Base-by-base conservation (phyloP, 257 asterid species). In the Petunia secreta region DNA sequence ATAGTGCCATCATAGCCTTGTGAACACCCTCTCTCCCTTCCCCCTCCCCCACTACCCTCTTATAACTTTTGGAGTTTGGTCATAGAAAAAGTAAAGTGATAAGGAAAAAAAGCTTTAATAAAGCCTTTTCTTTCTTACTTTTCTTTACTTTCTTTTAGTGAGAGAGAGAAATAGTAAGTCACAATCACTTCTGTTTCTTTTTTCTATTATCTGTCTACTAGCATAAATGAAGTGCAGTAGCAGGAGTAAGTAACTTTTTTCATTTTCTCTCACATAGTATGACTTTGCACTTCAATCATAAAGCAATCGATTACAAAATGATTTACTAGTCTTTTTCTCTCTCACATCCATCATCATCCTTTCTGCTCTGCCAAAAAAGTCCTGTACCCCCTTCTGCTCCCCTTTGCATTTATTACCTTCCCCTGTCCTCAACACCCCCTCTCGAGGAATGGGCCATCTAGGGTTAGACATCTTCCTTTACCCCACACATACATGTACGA, bases 291-390 rank as follows among this genome's bases (percentile, higher is more conserved):
- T 82, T 83, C 95, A 91, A 91, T 91, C 91, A 91, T 91, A 90
- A 93, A 90, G 98, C 97, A 91, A 90, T 93, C 92, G 97, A 93
- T 91, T 93, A 87, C 97, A 91, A 90, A 93, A 93, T 92, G 87
- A 93, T 93, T 91, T 84, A 88, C 84, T 50, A 48, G 2, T 73
- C 74, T 85, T 36, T 40, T 73, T 59, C 80, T 60, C 92, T 83
- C 90, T 89, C 92, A 88, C 91, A 83, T 93, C 89, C 16, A 63
- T 79, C 71, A 67, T 67, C 90, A 85, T 88, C 93, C 90, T 86
- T 89, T 88, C 91, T 89, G 93, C 84, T 90, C 91, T 93, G 96
- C 97, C 91, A 93, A 89, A 86, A 89, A 91, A 87, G 94, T 89
- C 85, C 95, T 92, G 92, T 89, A 81, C 82, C 85, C 82, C 85